A percentile compares a stretch with the other conserved stretches of the same genome.
These are phyloP conservation scores for Dioscorea zingiberensis DNA, from an alignment of 106 monocot genomes.

Conservation along the genomic window DNA sequence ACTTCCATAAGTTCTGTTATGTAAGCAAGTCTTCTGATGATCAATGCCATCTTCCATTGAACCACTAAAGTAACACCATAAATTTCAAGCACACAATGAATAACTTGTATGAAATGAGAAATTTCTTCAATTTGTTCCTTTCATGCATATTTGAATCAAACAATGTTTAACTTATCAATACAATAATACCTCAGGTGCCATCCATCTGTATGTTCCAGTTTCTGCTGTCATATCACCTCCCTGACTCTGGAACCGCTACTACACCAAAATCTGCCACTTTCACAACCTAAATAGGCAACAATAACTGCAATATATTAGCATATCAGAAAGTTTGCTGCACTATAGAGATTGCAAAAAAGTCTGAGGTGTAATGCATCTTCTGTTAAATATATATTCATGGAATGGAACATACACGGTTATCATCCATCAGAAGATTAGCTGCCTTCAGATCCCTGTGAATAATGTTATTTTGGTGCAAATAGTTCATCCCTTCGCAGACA, in stretches of 20 bases:
- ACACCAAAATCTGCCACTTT: conserved; percentile 98
- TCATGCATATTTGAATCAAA: neutral
- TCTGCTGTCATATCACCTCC: conserved; percentile 91
- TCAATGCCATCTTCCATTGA: neutral
- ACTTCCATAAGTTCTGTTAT: no score
- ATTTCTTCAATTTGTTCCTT: neutral
- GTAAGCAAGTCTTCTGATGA: no score
- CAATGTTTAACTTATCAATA: neutral
- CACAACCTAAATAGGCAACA: conserved; percentile 42
- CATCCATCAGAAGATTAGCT: conserved; percentile 52
- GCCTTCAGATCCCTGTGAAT: conserved; percentile 62
- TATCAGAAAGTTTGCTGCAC: neutral
- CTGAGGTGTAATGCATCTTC: neutral
- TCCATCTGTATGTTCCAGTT: conserved; percentile 98
- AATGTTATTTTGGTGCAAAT: conserved; percentile 52
- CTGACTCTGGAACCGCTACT: conserved; percentile 58
- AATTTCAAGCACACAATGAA: neutral
- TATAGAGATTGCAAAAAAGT: neutral
- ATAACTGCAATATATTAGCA: neutral
- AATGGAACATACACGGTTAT: conserved; percentile 25
- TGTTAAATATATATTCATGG: neutral
- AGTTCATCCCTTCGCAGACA: conserved; percentile 58
- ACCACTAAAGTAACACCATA: neutral
- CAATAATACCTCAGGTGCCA: conserved; percentile 88
- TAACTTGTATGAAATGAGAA: neutral